Conservation (phyloP, 2,329 filamentous ascomycete species). For the Ophiostoma triangulosporum region DNA sequence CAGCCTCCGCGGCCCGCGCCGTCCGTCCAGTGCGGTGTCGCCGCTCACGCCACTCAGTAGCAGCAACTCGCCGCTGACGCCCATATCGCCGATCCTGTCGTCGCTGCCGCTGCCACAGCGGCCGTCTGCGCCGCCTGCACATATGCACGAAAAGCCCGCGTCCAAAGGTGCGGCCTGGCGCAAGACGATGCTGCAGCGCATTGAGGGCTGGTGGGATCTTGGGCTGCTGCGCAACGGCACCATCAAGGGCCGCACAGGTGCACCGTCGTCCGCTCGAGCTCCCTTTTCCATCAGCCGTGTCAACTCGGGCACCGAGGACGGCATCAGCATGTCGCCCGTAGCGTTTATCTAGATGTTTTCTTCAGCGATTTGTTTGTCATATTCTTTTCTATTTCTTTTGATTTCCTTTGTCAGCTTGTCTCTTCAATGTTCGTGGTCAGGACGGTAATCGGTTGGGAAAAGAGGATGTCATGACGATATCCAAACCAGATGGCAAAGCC, state of each 20-base stretch:
- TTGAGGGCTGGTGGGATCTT: constrained; percentile 44
- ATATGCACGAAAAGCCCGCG: not conserved
- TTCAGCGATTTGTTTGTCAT: not conserved
- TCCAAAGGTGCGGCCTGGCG: constrained; percentile 19
- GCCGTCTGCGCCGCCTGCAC: not conserved
- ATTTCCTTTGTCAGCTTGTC: not conserved
- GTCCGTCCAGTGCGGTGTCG: not conserved
- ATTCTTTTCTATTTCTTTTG: not conserved
- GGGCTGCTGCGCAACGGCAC: constrained; percentile 24
- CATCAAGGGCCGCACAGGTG: constrained; percentile 23
- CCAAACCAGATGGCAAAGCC: too few species aligned
- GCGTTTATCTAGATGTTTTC: constrained; percentile 2
- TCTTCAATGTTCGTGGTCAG: not conserved
- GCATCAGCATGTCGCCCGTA: not conserved
- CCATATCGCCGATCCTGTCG: constrained; percentile 4
- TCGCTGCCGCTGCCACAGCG: constrained; percentile 3
- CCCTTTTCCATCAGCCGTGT: not conserved
- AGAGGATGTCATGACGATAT: not conserved
- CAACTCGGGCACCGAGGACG: not conserved
- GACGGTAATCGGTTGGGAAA: not conserved
- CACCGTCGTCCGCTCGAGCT: not conserved
- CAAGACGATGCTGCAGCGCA: constrained; percentile 32
- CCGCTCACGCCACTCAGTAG: not conserved
- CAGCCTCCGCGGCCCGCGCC: not conserved
- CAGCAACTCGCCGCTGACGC: not conserved